Percentiles rank a stretch among this genome's conserved stretches.
These are phyloP conservation scores for Sporothrix phasma DNA, from an alignment of 2,329 filamentous ascomycete species.

Conservation along the genomic window DNA sequence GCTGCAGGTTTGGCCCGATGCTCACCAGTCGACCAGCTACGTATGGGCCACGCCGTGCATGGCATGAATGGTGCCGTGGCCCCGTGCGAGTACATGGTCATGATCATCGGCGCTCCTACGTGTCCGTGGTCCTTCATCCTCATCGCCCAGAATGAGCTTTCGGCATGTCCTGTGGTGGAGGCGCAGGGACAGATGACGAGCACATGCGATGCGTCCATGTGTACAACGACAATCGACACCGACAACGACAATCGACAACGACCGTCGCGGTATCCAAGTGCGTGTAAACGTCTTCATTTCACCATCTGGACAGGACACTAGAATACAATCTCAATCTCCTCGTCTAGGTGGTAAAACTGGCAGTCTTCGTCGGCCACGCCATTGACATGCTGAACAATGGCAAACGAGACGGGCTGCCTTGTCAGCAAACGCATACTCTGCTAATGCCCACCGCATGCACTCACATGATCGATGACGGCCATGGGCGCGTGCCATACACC, in stretches of 20 bases:
- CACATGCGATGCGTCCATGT: too few relatives aligned
- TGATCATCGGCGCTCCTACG: conserved; percentile 10
- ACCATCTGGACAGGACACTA: too few relatives aligned
- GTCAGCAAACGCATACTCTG: background rate
- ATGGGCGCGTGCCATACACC: conserved; percentile 14
- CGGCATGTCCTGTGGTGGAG: background rate
- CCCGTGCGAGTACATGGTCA: conserved; percentile 25
- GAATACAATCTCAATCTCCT: conserved; percentile 7
- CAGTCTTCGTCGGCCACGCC: conserved; percentile 12
- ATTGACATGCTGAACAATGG: conserved; percentile 9
- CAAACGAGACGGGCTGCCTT: conserved; percentile 4
- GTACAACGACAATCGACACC: too few relatives aligned
- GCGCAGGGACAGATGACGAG: background rate
- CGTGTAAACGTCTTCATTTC: too few relatives aligned
- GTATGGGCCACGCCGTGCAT: conserved; percentile 33
- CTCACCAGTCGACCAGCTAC: conserved; percentile 40
- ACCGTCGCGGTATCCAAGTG: too few relatives aligned
- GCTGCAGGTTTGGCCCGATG: conserved; percentile 35
- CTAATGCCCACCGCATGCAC: background rate
- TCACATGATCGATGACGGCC: conserved; percentile 8
- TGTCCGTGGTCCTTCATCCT: conserved; percentile 7
- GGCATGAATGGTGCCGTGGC: conserved; percentile 24
- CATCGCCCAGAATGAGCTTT: background rate
- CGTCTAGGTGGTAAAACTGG: conserved; percentile 8
- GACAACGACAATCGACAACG: too few relatives aligned